Base-by-base conservation (phyloP, 2,329 filamentous ascomycete genomes). In the Thielaviopsis punctulata region DNA sequence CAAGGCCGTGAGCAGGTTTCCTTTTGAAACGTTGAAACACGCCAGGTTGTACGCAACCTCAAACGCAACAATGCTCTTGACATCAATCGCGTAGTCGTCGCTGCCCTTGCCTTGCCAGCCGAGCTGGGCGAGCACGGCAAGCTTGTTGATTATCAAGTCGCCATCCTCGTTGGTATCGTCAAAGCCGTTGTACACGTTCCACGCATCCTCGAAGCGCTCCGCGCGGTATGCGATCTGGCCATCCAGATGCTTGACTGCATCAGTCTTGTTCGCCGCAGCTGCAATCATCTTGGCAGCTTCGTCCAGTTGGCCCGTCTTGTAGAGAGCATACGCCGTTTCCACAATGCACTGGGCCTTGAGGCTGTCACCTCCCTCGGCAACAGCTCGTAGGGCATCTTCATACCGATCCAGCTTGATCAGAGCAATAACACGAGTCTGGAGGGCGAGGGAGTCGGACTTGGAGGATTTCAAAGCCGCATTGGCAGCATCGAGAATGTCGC, bases 11-110 rank as follows among this genome's bases (percentile, higher is more conserved):
- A 67, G 72, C 36, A 85, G 69, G 58, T 85, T 80, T 7, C 79
- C 82, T 46, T 77, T 72, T 13, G 83, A 82, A 59, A 92, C 80
- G 62, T 77, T 79, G 19, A 73, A 73, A 63, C 85, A 90, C 8
- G 84, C 86, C 22, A 79, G 75, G 64, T 93, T 93, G 67, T 86
- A 93, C 10, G 84, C 81, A 23, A 83, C 81, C 68, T 92, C 86
- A 59, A 92, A 92, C 1, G 81, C 77, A 56, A 88, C 83, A 41
- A 56, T 54, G 6, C 27, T 24, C 13, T 51, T 44, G 7, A 30
- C 15, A 12, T 47, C 30, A 6, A 41, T 48, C n/a, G 41, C 24
- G 25, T 49, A 51, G 25, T 54, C 49, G 21, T 51, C 45, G n/a
- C 52, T 65, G 18, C 72, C 73, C 48, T 69, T 68, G 3, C 78